Evolutionary conservation across 306 rosid species (phyloP).

Genomic region (Rosa lucieae): DNA sequence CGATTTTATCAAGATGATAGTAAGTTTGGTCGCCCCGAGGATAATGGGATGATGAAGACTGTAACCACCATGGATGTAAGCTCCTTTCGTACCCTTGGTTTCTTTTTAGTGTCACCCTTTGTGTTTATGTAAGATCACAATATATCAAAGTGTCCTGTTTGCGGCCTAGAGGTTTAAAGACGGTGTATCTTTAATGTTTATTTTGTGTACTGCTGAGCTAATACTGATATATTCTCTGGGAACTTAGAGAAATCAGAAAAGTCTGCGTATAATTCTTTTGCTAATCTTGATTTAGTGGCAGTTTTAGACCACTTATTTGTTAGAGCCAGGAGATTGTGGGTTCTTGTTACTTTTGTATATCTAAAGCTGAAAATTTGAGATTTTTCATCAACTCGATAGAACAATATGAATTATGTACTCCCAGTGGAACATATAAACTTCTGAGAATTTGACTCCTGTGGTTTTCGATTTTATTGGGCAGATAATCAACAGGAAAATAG

Average conservation of each 20-base stretch:
- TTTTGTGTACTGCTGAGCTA: neutral
- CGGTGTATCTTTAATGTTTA: neutral
- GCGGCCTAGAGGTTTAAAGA: neutral
- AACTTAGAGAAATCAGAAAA: neutral
- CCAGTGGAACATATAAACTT: neutral
- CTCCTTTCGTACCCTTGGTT: conserved; percentile 2
- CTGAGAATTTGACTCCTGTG: neutral
- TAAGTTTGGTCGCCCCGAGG: conserved; percentile 75
- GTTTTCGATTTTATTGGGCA: conserved; percentile 27
- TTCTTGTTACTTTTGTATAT: neutral
- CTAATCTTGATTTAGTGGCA: neutral
- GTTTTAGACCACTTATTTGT: neutral
- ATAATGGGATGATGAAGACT: conserved; percentile 58
- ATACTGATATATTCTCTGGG: neutral
- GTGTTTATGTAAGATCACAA: neutral
- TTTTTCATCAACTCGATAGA: neutral
- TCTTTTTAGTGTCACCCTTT: neutral
- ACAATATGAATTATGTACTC: neutral
- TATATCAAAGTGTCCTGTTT: neutral
- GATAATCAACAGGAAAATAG: conserved; percentile 83
- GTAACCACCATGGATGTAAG: conserved; percentile 81
- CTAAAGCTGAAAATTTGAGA: neutral
- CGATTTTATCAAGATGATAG: conserved; percentile 82
- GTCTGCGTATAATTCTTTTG: neutral
- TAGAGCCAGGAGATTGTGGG: neutral